Evolutionary conservation across 768 basidiomycete genomes (phyloP).

Genomic region (Rhizopogon sp.): DNA sequence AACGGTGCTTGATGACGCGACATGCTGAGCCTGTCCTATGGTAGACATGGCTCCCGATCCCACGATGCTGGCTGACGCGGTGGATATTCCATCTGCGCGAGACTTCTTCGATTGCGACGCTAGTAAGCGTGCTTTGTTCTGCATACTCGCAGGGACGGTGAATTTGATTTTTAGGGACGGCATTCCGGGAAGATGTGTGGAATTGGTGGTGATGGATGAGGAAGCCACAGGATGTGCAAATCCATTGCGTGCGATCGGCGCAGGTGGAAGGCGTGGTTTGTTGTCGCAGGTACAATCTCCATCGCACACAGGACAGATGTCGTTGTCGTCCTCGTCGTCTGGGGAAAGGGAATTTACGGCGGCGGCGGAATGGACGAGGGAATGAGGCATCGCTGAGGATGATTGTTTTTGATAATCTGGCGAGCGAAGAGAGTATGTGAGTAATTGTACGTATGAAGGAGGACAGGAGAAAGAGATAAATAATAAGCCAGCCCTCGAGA

Average conservation of each 20-base stretch:
- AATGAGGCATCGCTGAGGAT: slow-evolving; percentile 60
- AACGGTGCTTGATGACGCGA: slow-evolving; percentile 19
- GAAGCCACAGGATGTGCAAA: slow-evolving; percentile 33
- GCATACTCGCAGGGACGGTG: slow-evolving; percentile 53
- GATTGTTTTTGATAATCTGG: slow-evolving; percentile 43
- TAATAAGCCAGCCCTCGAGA: slow-evolving; percentile 20
- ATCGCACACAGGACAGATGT: slow-evolving; percentile 90
- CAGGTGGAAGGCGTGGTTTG: slow-evolving; percentile 31
- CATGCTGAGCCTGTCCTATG: slow-evolving; percentile 6
- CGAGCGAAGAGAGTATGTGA: slow-evolving; percentile 4
- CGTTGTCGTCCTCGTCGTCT: slow-evolving; percentile 76
- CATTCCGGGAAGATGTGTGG: slow-evolving; percentile 23
- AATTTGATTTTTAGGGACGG: slow-evolving; percentile 66
- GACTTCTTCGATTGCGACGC: slow-evolving; percentile 25
- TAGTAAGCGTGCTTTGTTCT: slow-evolving; percentile 35
- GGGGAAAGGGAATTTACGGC: slow-evolving; percentile 28
- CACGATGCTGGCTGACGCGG: slow-evolving; percentile 37
- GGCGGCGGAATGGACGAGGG: slow-evolving; percentile 65
- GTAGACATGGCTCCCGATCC: slow-evolving; percentile 14
- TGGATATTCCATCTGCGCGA: slow-evolving; percentile 17
- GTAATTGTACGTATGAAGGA: slow-evolving; percentile 14
- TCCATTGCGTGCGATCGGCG: slow-evolving; percentile 27
- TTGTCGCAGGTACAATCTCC: slow-evolving; percentile 78
- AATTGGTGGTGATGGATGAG: slow-evolving; percentile 31
- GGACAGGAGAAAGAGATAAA: slow-evolving; percentile 12